Base-by-base conservation (phyloP, 176 grass and related monocot species). In the Oryza glumipatula region DNA sequence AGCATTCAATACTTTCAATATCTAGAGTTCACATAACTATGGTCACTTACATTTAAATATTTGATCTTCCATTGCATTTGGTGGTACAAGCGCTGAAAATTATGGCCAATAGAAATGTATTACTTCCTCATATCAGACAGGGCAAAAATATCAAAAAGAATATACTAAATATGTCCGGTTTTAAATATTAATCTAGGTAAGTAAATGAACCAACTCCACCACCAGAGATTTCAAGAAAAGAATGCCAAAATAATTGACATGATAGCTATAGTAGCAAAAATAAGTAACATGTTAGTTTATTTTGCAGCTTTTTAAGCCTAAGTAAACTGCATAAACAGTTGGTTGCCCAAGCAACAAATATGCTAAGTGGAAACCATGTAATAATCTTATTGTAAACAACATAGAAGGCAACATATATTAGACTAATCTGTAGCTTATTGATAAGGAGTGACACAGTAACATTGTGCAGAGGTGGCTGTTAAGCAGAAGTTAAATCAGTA, bases 41-140 rank as follows among this genome's bases (percentile, higher is more conserved):
- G 36, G 67, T 76, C 73, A 77, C 96, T 95, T 95, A 98, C 96
- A 86, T 89, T 86, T 54, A 88, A 87, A 43, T 88, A 89, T 85
- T 88, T 95, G 74, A 95, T 80, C 87, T 98, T 98, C 79, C 83
- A 95, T 72, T 95, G 86, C 91, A 98, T 92, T 68, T 95, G 89
- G 60, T 94, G 93, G 81, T 91, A 95, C 67, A 98, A 69, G 52
- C 81, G 89, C 96, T 98, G 89, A 89, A 93, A 91, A 91, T 68
- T 76, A 44, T 46, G 52, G 77, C 9, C 66, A 86, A 83, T 73
- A 67, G 12, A 36, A 63, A 81, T 23, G 69, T 47, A 35, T 88
- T 61, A 39, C 9, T 84, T 66, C 30, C 26, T 80, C 19, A 51
- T 70, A 35, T 75, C 69, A 78, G 82, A 63, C 30, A 61, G 21